Evolutionary conservation across 2,329 filamentous ascomycete species (phyloP).

Genomic region (Botrytis fabae): DNA sequence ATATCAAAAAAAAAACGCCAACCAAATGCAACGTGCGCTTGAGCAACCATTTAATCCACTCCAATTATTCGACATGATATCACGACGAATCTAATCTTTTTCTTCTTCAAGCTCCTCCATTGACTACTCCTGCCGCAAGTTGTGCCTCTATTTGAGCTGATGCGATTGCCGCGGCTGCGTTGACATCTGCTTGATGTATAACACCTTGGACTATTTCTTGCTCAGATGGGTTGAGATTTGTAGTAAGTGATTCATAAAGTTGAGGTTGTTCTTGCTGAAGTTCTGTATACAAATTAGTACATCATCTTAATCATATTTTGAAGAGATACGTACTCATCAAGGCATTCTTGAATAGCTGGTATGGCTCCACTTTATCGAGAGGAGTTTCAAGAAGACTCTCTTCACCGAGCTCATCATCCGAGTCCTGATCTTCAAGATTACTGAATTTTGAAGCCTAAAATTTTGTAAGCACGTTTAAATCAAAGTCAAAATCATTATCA

Average conservation of each 20-base stretch:
- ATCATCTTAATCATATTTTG: too few species aligned
- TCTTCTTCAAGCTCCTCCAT: constrained; percentile 35
- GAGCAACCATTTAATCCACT: constrained; percentile 30
- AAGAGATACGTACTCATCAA: constrained; percentile 68
- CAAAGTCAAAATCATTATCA: constrained; percentile 14
- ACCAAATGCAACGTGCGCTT: constrained; percentile 32
- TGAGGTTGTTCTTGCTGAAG: constrained; percentile 90
- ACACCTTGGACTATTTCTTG: constrained; percentile 78
- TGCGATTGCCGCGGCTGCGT: constrained; percentile 30
- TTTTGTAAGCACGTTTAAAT: constrained; percentile 21
- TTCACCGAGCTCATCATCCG: constrained; percentile 87
- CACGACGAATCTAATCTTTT: constrained; percentile 15
- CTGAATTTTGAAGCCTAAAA: constrained; percentile 78
- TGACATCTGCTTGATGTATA: constrained; percentile 48
- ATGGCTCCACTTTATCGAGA: constrained; percentile 92
- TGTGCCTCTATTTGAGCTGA: constrained; percentile 30
- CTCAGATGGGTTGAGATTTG: constrained; percentile 76
- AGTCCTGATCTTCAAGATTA: constrained; percentile 65
- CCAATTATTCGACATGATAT: constrained; percentile 19
- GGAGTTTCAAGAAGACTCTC: constrained; percentile 93
- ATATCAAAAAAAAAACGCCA: constrained; percentile 20
- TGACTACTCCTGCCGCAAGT: constrained; percentile 26
- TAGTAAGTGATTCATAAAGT: constrained; percentile 78
- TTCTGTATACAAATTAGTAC: constrained; percentile 51
- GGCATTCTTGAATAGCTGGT: constrained; percentile 80